Evolutionary conservation across 306 rosid genomes (phyloP).

Genomic region (Macrotyloma uniflorum): DNA sequence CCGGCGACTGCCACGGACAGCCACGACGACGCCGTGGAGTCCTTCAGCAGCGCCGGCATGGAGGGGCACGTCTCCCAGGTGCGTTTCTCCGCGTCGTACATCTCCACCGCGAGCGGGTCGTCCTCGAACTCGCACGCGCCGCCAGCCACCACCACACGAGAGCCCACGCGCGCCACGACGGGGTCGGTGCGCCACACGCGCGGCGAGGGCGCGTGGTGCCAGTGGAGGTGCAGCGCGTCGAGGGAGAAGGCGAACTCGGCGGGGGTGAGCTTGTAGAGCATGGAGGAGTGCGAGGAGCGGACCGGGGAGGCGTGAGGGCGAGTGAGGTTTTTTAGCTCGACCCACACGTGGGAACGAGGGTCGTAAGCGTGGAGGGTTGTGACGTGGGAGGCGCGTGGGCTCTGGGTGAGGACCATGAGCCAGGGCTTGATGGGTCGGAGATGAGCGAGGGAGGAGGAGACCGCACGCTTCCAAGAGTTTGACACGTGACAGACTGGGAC

Average conservation of each 20-base stretch:
- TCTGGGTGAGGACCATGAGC: conserved; percentile 62
- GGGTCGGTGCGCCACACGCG: conserved; percentile 68
- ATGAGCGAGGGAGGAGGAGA: conserved; percentile 62
- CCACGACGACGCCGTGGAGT: conserved; percentile 61
- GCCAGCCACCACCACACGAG: conserved; percentile 47
- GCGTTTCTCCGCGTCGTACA: conserved; percentile 41
- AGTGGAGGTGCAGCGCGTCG: conserved; percentile 60
- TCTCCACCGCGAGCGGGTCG: conserved; percentile 69
- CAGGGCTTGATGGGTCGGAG: conserved; percentile 61
- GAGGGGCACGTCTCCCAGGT: conserved; percentile 55
- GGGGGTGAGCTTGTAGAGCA: conserved; percentile 66
- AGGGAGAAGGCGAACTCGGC: conserved; percentile 56
- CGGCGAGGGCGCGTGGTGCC: conserved; percentile 56
- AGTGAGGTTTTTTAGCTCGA: conserved; percentile 40
- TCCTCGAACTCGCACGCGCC: conserved; percentile 67
- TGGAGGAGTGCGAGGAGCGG: conserved; percentile 67
- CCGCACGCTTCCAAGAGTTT: conserved; percentile 60
- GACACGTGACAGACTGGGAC: conserved; percentile 59
- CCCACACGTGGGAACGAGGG: conserved; percentile 71
- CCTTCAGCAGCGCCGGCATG: conserved; percentile 58
- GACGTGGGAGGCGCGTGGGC: conserved; percentile 44
- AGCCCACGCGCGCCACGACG: conserved; percentile 53
- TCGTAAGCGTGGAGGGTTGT: conserved; percentile 64
- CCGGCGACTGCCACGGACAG: conserved; percentile 54
- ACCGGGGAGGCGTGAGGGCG: conserved; percentile 39